Evolutionary conservation across 2,329 filamentous ascomycete species (phyloP), one percentile per base, ranked within the genome.

Genomic region (Cytospora mali): DNA sequence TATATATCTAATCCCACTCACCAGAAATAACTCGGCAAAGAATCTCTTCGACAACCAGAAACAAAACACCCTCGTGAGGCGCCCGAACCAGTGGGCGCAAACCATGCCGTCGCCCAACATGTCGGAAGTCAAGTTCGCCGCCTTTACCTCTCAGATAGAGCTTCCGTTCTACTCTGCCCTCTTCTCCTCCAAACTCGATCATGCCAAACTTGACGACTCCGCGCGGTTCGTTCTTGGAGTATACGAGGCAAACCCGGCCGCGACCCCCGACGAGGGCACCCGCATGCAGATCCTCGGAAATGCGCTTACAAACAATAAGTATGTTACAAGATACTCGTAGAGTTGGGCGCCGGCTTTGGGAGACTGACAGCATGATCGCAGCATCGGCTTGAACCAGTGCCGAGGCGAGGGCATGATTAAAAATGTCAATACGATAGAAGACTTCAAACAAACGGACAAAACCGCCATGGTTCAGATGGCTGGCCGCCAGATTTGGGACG

Each of bases 131-230:
- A 84, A 85, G 79, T 99, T 93, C 76, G 92, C 92, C 65, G 89
- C 94, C 1, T 98, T 97, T 81, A 86, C 89, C 48, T 97, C 94
- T 55, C 92, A 97, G 77, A 93, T 98, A 72, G 95, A 99, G 74
- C 83, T 98, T 50, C 92, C 93, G 51, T 99, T 99, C 77, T 99
- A 97, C 75, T 90, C 91, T 52, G 89, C 92, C 6, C 85, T 99
- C n/a, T 95, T 96, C 64, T 87, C 89, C 6, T 90, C 90, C 68
- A 99, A 99, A 79, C 92, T 99, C 74, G 93, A 98, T 75, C 89
- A 96, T 83, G 95, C 97, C 79, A 97, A 93, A 78, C 91, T 99
- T 57, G 91, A 97, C 79, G 94, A 96, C 75, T 96, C 93, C 11
- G 91, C 93, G 27, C 90, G 94, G 51, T 88, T 89, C 64, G 84